Percentiles rank a stretch among this genome's conserved stretches.
phyloP scores from a whole-genome alignment of 768 basidiomycete genomes.

The Sporobolomyces roseus region DNA sequence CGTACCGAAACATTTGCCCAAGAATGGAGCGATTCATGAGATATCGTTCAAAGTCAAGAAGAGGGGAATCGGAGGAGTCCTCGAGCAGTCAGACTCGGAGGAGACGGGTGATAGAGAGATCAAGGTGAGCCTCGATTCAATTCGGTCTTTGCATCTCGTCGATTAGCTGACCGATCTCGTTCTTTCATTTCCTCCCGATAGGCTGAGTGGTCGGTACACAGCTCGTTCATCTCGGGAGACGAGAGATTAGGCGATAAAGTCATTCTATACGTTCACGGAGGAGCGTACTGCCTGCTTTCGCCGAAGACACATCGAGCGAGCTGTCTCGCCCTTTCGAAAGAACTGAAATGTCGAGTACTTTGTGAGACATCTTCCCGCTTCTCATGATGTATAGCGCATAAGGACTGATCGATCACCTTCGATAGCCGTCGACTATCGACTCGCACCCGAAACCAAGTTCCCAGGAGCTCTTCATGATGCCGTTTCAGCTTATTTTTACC shows the following conservation, averaged over 20 bases:
- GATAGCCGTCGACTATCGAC: conserved; percentile 80
- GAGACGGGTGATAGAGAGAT: conserved; percentile 76
- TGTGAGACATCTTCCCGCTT: conserved; percentile 2
- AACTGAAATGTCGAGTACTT: conserved; percentile 77
- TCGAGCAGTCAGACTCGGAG: conserved; percentile 64
- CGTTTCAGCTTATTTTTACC: conserved; percentile 74
- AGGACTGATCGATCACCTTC: not conserved
- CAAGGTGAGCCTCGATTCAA: conserved; percentile 84
- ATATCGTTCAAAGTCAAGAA: conserved; percentile 75
- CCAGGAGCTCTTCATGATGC: conserved; percentile 82
- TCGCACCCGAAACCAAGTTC: conserved; percentile 88
- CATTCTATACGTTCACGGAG: conserved; percentile 85
- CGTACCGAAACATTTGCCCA: conserved; percentile 67
- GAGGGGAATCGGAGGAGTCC: conserved; percentile 69
- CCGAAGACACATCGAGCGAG: conserved; percentile 79
- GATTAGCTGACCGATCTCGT: not conserved
- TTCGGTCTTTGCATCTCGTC: conserved; percentile 52
- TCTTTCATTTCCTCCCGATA: conserved; percentile 56
- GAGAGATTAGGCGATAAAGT: conserved; percentile 60
- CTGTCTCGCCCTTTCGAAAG: conserved; percentile 80
- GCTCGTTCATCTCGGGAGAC: not conserved
- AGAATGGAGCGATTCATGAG: conserved; percentile 80
- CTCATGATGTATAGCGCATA: not conserved
- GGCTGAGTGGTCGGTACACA: conserved; percentile 56
- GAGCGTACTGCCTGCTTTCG: conserved; percentile 84